Percentiles rank a stretch among this genome's conserved stretches.
These are phyloP conservation scores for Veloboletus limbatus DNA, from an alignment of 1,284 basidiomycete species.

Conservation along the genomic window DNA sequence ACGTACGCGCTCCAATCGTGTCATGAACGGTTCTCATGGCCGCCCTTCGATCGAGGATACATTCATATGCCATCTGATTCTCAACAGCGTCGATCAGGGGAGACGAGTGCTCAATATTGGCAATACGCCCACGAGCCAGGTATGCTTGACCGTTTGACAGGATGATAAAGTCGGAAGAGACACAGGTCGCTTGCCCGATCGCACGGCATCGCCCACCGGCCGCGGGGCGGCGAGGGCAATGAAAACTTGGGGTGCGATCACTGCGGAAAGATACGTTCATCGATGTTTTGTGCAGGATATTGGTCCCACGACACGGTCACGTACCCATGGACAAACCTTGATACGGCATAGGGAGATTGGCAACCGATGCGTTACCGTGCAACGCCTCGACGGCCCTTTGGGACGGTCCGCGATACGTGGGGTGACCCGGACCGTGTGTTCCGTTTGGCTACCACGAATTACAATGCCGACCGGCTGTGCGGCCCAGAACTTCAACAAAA, in stretches of 20 bases:
- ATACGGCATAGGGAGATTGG: conserved; percentile 2
- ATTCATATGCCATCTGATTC: background rate
- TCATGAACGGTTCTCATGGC: too few relatives aligned
- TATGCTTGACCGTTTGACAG: too few relatives aligned
- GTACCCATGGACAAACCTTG: conserved; percentile 3
- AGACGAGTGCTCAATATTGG: background rate
- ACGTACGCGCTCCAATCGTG: conserved; percentile 2
- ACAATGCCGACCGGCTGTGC: too few relatives aligned
- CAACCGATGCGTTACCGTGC: background rate
- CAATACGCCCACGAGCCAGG: too few relatives aligned
- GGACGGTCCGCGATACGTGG: background rate
- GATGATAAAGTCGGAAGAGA: too few relatives aligned
- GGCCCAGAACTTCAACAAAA: too few relatives aligned
- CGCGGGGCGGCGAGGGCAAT: too few relatives aligned
- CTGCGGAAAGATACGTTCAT: background rate
- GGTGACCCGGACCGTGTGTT: background rate
- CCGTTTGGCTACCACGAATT: background rate
- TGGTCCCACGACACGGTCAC: too few relatives aligned
- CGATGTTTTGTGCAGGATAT: background rate
- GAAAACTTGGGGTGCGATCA: background rate
- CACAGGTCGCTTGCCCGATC: conserved; percentile 34
- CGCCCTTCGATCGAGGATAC: conserved; percentile 1
- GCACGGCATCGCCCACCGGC: too few relatives aligned
- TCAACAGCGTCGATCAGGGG: conserved; percentile 2
- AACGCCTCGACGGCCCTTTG: too few relatives aligned